Conservation (phyloP, 768 basidiomycete genomes). For the Termitomyces bulborhizus region DNA sequence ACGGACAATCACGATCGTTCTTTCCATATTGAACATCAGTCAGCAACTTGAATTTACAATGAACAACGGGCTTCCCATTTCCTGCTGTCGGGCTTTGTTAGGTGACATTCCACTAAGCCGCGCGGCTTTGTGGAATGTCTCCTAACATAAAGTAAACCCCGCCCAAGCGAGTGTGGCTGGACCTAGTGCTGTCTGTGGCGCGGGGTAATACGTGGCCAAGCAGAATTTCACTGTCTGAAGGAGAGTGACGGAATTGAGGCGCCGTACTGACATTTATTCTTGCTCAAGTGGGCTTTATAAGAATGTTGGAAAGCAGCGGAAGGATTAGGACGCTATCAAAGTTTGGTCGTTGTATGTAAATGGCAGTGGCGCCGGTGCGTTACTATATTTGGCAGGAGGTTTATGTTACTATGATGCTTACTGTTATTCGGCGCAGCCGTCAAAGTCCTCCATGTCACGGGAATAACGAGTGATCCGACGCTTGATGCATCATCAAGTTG, state of each 20-base stretch:
- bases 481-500: constrained; percentile 4
- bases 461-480: constrained; percentile 2
- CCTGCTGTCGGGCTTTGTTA: constrained; percentile 27
- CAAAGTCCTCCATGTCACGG: background rate
- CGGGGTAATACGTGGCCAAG: too few species aligned
- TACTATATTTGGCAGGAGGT: constrained; percentile 27
- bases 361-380: constrained; percentile 14
- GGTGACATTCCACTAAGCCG: too few species aligned
- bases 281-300: constrained; percentile 4
- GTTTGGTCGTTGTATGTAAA: background rate
- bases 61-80: constrained; percentile 24
- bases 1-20: too few species aligned
- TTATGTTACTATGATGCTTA: background rate
- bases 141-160: too few species aligned
- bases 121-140: too few species aligned
- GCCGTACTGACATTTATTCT: too few species aligned
- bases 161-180: too few species aligned
- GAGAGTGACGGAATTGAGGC: too few species aligned
- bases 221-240: too few species aligned
- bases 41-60: constrained; percentile 16
- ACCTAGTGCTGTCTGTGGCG: too few species aligned
- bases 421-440: constrained; percentile 12
- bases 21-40: background rate
- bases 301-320: constrained; percentile 13
- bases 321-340: constrained; percentile 8